Conservation (phyloP, 208 protist species). For the Porcisia deanei region DNA sequence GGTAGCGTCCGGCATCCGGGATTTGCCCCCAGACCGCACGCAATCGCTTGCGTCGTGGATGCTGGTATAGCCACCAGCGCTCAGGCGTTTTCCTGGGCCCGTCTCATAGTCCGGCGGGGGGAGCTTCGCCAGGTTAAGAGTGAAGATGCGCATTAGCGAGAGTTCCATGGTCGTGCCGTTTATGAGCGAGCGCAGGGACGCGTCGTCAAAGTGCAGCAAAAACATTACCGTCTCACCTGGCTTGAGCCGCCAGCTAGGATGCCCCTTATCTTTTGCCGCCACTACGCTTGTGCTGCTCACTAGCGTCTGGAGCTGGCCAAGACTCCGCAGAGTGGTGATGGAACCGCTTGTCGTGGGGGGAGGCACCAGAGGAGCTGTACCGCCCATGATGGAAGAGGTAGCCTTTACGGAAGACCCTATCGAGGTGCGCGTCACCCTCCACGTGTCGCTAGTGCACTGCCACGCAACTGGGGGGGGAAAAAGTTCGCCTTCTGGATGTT, state of each 20-base stretch:
- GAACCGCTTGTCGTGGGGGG: slow-evolving; percentile 28
- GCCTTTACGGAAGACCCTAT: not conserved
- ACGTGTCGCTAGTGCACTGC: not conserved
- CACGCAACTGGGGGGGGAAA: not conserved
- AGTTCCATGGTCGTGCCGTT: slow-evolving; percentile 42
- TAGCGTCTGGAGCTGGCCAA: slow-evolving; percentile 41
- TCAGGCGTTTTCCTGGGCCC: slow-evolving; percentile 1
- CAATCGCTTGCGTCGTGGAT: not conserved
- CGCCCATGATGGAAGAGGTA: not conserved
- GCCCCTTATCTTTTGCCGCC: slow-evolving; percentile 11
- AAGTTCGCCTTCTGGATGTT: not conserved
- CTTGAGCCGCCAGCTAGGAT: slow-evolving; percentile 29
- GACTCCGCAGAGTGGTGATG: slow-evolving; percentile 43
- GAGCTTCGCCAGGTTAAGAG: slow-evolving; percentile 58
- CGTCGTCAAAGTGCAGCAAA: slow-evolving; percentile 44
- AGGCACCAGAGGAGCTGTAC: not conserved
- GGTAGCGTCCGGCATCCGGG: not conserved
- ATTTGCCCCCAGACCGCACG: not conserved
- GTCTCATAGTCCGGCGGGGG: slow-evolving; percentile 52
- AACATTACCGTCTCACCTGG: slow-evolving; percentile 69
- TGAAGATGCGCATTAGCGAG: slow-evolving; percentile 64
- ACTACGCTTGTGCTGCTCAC: slow-evolving; percentile 26
- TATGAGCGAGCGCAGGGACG: slow-evolving; percentile 32
- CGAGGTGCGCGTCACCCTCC: not conserved
- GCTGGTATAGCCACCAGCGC: not conserved